A percentile compares a stretch with the other conserved stretches of the same genome.
Evolutionary conservation across 441 rosid species (phyloP).

Genomic region (Isatis lusitanica): DNA sequence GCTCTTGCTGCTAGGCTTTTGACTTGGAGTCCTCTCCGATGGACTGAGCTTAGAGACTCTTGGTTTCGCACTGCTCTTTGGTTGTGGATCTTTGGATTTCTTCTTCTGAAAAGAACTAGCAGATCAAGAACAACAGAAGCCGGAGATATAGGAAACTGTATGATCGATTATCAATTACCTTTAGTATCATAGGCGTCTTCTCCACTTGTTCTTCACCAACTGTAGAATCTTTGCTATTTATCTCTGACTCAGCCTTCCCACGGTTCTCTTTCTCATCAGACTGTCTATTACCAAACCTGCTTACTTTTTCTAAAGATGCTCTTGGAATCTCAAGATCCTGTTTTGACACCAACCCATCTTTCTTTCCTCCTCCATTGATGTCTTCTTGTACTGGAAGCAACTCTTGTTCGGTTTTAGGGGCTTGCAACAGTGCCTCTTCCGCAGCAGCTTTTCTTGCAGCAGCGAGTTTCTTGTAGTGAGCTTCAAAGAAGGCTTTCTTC

Average conservation of each 20-base stretch:
- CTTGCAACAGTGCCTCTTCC: slow-evolving; percentile 42
- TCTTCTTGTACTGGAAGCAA: slow-evolving; percentile 25
- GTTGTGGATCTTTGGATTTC: slow-evolving; percentile 27
- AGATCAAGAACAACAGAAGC: slow-evolving; percentile 15
- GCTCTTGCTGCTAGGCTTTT: slow-evolving; percentile 23
- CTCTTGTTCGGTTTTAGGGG: slow-evolving; percentile 5
- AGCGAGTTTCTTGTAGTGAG: slow-evolving; percentile 69
- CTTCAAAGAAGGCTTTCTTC: slow-evolving; percentile 83
- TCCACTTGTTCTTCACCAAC: slow-evolving; percentile 6
- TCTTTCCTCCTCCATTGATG: slow-evolving; percentile 10
- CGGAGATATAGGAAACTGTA: neutral
- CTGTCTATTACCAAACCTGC: slow-evolving; percentile 16
- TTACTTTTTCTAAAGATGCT: slow-evolving; percentile 21
- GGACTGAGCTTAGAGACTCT: slow-evolving; percentile 13
- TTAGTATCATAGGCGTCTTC: slow-evolving; percentile 37
- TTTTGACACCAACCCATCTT: slow-evolving; percentile 12
- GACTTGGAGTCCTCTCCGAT: slow-evolving; percentile 35
- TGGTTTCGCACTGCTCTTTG: slow-evolving; percentile 41
- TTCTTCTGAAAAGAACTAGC: slow-evolving; percentile 36
- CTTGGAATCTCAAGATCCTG: slow-evolving; percentile 13
- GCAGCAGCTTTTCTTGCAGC: slow-evolving; percentile 71
- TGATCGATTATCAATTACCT: slow-evolving; percentile 40
- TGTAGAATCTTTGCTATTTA: slow-evolving; percentile 26
- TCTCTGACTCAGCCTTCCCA: slow-evolving; percentile 30
- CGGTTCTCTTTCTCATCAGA: slow-evolving; percentile 32